phyloP scores from a whole-genome alignment of 2,329 filamentous ascomycete species.

The Colletotrichum shisoi region DNA sequence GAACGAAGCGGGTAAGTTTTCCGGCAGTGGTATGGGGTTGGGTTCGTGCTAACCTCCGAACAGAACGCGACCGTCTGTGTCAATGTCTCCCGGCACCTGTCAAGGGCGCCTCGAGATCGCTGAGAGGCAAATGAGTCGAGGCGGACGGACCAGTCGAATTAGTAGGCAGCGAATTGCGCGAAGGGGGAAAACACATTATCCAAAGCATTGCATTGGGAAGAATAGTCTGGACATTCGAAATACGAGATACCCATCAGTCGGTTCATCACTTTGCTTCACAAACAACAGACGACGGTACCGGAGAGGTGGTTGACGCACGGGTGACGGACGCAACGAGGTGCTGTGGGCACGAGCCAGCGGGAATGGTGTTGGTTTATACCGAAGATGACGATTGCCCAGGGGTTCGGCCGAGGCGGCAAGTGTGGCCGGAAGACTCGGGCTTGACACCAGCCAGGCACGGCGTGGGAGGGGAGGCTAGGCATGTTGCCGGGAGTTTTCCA shows the following conservation, averaged over 20 bases:
- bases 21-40: constrained; percentile 7
- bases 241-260: constrained; percentile 37
- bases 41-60: constrained; percentile 14
- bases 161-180: constrained; percentile 9
- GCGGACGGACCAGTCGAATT: constrained; percentile 19
- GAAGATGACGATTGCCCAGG: constrained; percentile 10
- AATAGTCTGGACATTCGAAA: constrained; percentile 33
- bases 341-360: neutral
- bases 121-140: constrained; percentile 35
- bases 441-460: neutral
- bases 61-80: constrained; percentile 64
- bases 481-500: constrained; percentile 12
- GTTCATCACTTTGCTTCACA: constrained; percentile 36
- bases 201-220: constrained; percentile 31
- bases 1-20: constrained; percentile 72
- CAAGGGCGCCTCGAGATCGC: constrained; percentile 56
- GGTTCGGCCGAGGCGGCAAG: constrained; percentile 9
- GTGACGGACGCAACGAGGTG: constrained; percentile 4
- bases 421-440: constrained; percentile 32
- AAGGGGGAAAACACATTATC: constrained; percentile 13
- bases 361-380: constrained; percentile 19
- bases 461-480: constrained; percentile 20
- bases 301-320: constrained; percentile 10
- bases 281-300: constrained; percentile 18
- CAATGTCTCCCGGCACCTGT: constrained; percentile 64